Conservation (phyloP, 352 stramenopile species). For the Globisporangium paddicum region DNA sequence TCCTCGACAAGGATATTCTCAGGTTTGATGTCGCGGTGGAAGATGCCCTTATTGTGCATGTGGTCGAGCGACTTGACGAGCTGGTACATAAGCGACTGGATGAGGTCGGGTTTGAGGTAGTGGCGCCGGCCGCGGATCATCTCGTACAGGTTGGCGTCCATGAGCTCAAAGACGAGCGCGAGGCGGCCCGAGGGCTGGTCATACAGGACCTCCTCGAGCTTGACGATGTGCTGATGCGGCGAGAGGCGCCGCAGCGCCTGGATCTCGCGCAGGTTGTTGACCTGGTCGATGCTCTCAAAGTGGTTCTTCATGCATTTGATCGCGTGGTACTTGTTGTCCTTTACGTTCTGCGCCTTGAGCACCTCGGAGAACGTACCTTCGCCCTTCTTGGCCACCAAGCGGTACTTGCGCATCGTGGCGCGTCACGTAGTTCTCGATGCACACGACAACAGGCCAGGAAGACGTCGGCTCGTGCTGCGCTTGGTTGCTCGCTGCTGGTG, state of each 20-base stretch:
- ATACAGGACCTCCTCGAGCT: constrained; percentile 95
- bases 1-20: constrained; percentile 95
- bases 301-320: constrained; percentile 99
- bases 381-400: constrained; percentile 93
- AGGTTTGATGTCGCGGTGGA: constrained; percentile 96
- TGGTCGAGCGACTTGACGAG: constrained; percentile 94
- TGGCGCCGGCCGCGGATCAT: constrained; percentile 90
- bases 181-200: constrained; percentile 88
- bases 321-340: constrained; percentile 93
- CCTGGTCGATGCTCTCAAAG: constrained; percentile 95
- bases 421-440: too few species aligned
- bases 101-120: constrained; percentile 83
- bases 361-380: constrained; percentile 96
- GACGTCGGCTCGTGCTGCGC: background rate
- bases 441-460: background rate
- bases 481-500: background rate
- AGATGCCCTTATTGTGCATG: constrained; percentile 97
- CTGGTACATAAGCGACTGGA: constrained; percentile 89
- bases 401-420: constrained; percentile 91
- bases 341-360: constrained; percentile 91
- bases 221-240: constrained; percentile 94
- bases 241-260: constrained; percentile 91
- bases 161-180: constrained; percentile 95
- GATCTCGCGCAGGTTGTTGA: constrained; percentile 96
- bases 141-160: constrained; percentile 96